Base-by-base conservation (phyloP, 2,329 filamentous ascomycete genomes). In the Clarireedia homoeocarpa region DNA sequence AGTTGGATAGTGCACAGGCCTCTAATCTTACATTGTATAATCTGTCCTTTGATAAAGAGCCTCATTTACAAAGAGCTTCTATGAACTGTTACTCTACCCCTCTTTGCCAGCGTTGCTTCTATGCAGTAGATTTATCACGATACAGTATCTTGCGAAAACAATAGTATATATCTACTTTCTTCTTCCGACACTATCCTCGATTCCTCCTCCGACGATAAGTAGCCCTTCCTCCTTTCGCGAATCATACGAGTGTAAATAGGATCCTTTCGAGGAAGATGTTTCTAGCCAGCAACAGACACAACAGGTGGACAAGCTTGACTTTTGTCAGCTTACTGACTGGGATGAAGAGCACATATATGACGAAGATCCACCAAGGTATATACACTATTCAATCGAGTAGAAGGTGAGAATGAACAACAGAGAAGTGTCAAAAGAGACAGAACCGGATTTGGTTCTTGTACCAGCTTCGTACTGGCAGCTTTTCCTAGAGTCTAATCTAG, bases 331-430 rank as follows among this genome's bases (percentile, higher is more conserved):
- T 48, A 15, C 26, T 55, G 51, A 59, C 17, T 59, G 50, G 55
- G 55, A 59, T 14, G 39, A 57, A 45, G 51, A 38, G 49, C 54
- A 42, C 42, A 57, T 47, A 50, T 59, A 59, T 42, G 36, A 59
- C 42, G 57, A 59, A 51, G 12, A 44, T 50, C 58, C 46, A 20
- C 42, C 47, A 48, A 54, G n/a, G 17, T 55, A 50, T 48, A 45
- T 57, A 52, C 59, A 59, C 34, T 59, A 61, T 40, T 51, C 50
- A 34, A 61, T 59, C 20, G 20, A 61, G 20, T 61, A 53, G 59
- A 51, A 47, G n/a, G 15, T 61, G 46, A 59, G 30, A 30, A 24
- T 61, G 24, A 34, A 61, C 49, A 57, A 57, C 12, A 59, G 54
- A 51, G 39, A 38, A 24, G 26, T 48, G 45, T 57, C 54, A 53